Percentiles rank a stretch among this genome's conserved stretches.
Evolutionary conservation across 345 rosid genomes (phyloP).

Genomic region (Lepidium africanum): DNA sequence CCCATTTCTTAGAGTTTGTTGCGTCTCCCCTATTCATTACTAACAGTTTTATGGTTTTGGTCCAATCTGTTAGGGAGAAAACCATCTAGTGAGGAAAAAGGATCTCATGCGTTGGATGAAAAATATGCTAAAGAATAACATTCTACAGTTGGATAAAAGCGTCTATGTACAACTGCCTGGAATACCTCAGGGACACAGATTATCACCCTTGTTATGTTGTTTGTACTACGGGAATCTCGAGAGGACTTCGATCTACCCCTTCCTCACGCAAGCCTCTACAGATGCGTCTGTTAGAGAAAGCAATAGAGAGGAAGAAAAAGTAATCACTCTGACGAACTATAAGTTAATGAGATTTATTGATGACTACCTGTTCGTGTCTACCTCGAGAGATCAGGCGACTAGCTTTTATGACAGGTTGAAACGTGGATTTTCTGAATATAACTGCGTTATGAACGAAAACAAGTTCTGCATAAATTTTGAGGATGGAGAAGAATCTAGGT

Average conservation of each 20-base stretch:
- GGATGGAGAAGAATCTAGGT: conserved; percentile 24
- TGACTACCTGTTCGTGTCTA: conserved; percentile 72
- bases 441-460: conserved; percentile 68
- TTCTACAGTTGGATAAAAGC: conserved; percentile 41
- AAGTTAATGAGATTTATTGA: conserved; percentile 66
- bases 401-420: conserved; percentile 41
- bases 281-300: conserved; percentile 15
- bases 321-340: conserved; percentile 26
- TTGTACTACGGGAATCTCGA: conserved; percentile 77
- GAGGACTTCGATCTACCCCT: conserved; percentile 56
- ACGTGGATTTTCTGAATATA: conserved; percentile 61
- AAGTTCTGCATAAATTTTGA: conserved; percentile 64
- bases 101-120: conserved; percentile 32
- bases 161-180: conserved; percentile 60
- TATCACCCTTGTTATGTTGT: conserved; percentile 71
- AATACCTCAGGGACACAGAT: conserved; percentile 78
- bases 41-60: background rate
- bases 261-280: conserved; percentile 36
- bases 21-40: background rate
- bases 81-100: conserved; percentile 26
- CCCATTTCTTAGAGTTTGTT: background rate
- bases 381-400: conserved; percentile 61
- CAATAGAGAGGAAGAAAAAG: conserved; percentile 13
- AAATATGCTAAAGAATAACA: conserved; percentile 58
- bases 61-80: conserved; percentile 36